Evolutionary conservation across 495 filamentous ascomycete genomes (phyloP).

Genomic region (Neurospora terricola): DNA sequence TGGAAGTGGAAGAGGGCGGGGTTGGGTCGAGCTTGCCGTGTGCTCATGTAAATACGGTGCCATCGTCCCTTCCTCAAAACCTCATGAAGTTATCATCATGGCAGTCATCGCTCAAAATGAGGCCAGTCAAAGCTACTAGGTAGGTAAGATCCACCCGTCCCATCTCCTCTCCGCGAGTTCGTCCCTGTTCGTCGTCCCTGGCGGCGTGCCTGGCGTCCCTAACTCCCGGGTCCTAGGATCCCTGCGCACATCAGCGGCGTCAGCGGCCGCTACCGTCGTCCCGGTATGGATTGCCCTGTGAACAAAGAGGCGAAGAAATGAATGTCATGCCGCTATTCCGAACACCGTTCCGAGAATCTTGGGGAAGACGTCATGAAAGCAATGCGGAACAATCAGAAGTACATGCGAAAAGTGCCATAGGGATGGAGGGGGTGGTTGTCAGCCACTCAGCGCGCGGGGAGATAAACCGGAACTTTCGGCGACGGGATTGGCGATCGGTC

Average conservation of each 20-base stretch:
- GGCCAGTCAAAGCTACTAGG: neutral
- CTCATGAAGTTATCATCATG: neutral
- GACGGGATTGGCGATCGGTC: neutral
- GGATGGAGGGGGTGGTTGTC: neutral
- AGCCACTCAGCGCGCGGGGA: neutral
- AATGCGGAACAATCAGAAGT: neutral
- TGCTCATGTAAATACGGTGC: too few relatives aligned
- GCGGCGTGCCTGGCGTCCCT: neutral
- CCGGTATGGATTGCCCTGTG: neutral
- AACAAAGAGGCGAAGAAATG: neutral
- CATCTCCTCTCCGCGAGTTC: neutral
- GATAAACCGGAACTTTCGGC: neutral
- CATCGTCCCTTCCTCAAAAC: neutral
- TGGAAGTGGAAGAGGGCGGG: neutral
- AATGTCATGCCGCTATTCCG: neutral
- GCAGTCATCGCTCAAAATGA: neutral
- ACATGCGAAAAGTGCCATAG: neutral
- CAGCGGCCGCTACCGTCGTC: neutral
- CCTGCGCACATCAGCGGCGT: neutral
- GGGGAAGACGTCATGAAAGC: neutral
- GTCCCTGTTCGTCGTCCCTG: neutral
- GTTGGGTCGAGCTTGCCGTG: too few relatives aligned
- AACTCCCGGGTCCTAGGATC: neutral
- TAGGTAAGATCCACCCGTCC: neutral
- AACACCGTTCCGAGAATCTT: neutral